Conservation (phyloP, 257 asterid species). For the Salvia miltiorrhiza region DNA sequence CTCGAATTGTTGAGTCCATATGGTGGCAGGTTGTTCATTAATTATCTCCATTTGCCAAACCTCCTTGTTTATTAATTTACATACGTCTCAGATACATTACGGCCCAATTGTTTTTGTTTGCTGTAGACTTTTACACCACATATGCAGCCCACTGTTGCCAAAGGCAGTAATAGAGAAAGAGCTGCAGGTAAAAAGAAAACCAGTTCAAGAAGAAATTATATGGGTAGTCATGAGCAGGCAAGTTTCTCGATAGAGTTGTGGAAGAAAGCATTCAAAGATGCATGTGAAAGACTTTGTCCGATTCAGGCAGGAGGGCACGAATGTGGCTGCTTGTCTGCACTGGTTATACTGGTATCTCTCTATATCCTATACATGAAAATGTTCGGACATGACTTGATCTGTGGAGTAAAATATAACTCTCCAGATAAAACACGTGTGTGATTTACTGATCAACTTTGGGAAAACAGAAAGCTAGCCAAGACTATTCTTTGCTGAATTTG, state of each 20-base stretch:
- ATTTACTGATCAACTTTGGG: neutral
- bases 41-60: slow-evolving; percentile 13
- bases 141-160: slow-evolving; percentile 66
- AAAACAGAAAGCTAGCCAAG: neutral
- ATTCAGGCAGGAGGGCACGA: slow-evolving; percentile 58
- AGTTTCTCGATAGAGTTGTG: slow-evolving; percentile 71
- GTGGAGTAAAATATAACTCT: neutral
- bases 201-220: slow-evolving; percentile 37
- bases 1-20: slow-evolving; percentile 76
- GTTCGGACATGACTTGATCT: neutral
- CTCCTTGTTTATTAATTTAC: neutral
- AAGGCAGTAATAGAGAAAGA: slow-evolving; percentile 32
- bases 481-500: neutral
- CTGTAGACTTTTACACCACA: slow-evolving; percentile 83
- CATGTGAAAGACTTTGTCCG: slow-evolving; percentile 89
- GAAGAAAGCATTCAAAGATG: slow-evolving; percentile 93
- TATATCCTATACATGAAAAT: neutral
- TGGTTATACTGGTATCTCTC: slow-evolving; percentile 61
- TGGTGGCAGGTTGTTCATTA: slow-evolving; percentile 92
- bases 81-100: slow-evolving; percentile 11
- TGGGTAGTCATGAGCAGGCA: slow-evolving; percentile 64
- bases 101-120: slow-evolving; percentile 1
- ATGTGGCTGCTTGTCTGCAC: slow-evolving; percentile 86
- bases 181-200: slow-evolving; percentile 37
- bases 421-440: neutral